Percentiles rank a stretch among this genome's conserved stretches.
phyloP scores from a whole-genome alignment of 2,329 filamentous ascomycete species.

The Ceratocystis cacaofunesta region DNA sequence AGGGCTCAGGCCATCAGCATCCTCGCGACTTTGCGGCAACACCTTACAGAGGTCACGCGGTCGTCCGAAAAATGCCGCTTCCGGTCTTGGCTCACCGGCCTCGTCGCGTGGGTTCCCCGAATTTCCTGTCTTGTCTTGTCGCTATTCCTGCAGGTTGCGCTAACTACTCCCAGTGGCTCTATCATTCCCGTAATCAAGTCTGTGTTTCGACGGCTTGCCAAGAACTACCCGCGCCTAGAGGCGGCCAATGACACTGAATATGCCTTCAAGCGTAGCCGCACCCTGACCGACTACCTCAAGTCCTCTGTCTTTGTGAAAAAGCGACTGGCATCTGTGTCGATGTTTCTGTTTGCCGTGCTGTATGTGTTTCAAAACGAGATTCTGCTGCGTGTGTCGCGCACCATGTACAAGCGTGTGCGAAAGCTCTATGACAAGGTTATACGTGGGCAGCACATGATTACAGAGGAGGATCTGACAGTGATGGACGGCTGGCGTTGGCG shows the following conservation, averaged over 20 bases:
- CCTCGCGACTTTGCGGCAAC: constrained; percentile 10
- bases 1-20: constrained; percentile 1
- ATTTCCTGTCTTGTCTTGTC: constrained; percentile 16
- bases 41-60: constrained; percentile 11
- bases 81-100: constrained; percentile 16
- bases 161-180: constrained; percentile 16
- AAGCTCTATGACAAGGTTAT: not conserved
- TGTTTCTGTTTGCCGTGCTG: constrained; percentile 41
- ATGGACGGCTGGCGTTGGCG: constrained; percentile 44
- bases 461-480: constrained; percentile 34
- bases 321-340: constrained; percentile 33
- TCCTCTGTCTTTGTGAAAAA: constrained; percentile 31
- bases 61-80: constrained; percentile 16
- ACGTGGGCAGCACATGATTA: constrained; percentile 27
- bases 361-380: constrained; percentile 47
- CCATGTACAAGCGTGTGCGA: constrained; percentile 33
- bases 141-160: constrained; percentile 16
- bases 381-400: constrained; percentile 38
- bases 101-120: constrained; percentile 17
- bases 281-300: constrained; percentile 36
- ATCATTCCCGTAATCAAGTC: constrained; percentile 15
- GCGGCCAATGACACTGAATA: constrained; percentile 39
- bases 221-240: constrained; percentile 6
- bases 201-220: constrained; percentile 11
- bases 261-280: constrained; percentile 37